Base-by-base conservation (phyloP, 164 flowering plant genomes). In the Saururus chinensis region DNA sequence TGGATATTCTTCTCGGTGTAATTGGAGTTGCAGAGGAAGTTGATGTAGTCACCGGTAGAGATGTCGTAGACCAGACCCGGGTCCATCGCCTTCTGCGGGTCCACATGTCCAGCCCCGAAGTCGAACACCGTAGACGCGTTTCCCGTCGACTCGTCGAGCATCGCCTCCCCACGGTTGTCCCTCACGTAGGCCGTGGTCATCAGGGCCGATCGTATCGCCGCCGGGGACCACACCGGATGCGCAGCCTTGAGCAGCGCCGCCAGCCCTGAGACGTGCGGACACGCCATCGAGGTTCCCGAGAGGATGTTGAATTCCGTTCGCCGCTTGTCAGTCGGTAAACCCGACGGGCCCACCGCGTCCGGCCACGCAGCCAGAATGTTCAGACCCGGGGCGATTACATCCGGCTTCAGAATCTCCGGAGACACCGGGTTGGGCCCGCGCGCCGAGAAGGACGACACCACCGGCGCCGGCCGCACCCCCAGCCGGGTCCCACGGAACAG, bases 361-460 rank as follows among this genome's bases (percentile, higher is more conserved):
- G 99, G 88, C 99, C 99, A 93, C 8, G 99, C 96, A 0, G 97
- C 99, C 0, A 95, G 84, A 12, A 95, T 91, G 73, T 95, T 89
- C 72, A 95, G 57, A 0, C 99, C 99, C 4, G 99, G 99, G 0
- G 99, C 99, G 53, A 95, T 81, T 40, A 91, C 76, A 52, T 95
- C 99, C 0, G 99, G 99, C 67, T 95, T 95, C 57, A 95, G 41
- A 11, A 95, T 84, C 35, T 91, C 92, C 5, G 93, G 92, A 0
- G 96, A 65, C 64, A 80, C 82, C 0, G 96, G 89, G 51, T 91
- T 88, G 1, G 99, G 99, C 4, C 99, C 99, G 0, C 99, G 74
- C 21, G 99, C 87, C 0, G 97, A 88, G 65, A 95, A 95, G 0
- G 95, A 78, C 0, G 97, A 96, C 59, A 95, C 96, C 0, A 86